Conservation (phyloP, 2,329 filamentous ascomycete species). For the Ascosphaera apis region DNA sequence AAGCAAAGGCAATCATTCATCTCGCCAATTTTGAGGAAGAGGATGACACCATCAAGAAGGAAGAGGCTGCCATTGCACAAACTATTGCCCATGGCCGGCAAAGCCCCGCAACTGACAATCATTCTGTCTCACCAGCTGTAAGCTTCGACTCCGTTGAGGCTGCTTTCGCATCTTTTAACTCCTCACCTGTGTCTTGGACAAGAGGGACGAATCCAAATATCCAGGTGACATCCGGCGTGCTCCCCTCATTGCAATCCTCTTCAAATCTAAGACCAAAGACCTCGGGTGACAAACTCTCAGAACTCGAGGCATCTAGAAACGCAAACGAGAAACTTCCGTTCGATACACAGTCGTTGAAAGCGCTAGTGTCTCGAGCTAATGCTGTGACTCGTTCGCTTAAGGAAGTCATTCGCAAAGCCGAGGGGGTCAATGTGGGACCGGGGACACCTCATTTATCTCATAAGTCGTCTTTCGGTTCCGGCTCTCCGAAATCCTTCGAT, state of each 20-base stretch:
- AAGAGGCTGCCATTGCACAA: neutral
- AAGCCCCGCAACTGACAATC: neutral
- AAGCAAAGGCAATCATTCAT: slow-evolving; percentile 44
- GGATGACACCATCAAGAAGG: slow-evolving; percentile 12
- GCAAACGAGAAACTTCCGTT: slow-evolving; percentile 36
- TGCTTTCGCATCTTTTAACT: neutral
- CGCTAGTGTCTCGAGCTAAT: slow-evolving; percentile 31
- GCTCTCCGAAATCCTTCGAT: neutral
- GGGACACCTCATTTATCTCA: slow-evolving; percentile 8
- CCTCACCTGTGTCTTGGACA: neutral
- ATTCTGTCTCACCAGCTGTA: neutral
- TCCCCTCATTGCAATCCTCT: neutral
- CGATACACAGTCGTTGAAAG: slow-evolving; percentile 38
- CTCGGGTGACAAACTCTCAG: slow-evolving; percentile 7
- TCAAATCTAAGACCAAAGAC: neutral
- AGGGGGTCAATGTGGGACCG: slow-evolving; percentile 14
- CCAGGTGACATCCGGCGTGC: neutral
- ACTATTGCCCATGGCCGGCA: neutral
- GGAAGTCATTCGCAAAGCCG: slow-evolving; percentile 26
- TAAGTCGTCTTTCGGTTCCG: neutral
- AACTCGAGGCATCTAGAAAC: slow-evolving; percentile 11
- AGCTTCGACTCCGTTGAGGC: neutral
- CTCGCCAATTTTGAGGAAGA: slow-evolving; percentile 41
- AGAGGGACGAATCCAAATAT: neutral
- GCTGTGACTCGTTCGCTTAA: slow-evolving; percentile 26